Conservation (phyloP, 2,329 filamentous ascomycete genomes). For the Ascochyta pisi region DNA sequence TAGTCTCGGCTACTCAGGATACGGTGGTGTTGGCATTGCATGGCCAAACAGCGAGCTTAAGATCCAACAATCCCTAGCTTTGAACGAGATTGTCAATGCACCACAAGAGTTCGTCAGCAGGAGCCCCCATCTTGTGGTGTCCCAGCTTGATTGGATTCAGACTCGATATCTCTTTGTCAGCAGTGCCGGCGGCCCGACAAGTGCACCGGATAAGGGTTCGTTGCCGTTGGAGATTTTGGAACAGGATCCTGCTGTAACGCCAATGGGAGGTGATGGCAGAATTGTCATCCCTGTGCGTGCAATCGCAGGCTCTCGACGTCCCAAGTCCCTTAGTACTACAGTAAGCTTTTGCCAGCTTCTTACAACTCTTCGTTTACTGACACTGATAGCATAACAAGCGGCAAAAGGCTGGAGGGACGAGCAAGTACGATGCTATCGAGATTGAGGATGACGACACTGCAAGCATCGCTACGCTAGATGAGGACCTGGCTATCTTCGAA, state of each 20-base stretch:
- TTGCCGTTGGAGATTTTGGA: constrained; percentile 40
- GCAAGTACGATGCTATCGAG: constrained; percentile 47
- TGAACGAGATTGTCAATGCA: constrained; percentile 86
- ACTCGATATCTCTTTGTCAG: constrained; percentile 81
- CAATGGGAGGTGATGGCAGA: constrained; percentile 48
- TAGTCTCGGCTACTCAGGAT: constrained; percentile 60
- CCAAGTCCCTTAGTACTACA: constrained; percentile 26
- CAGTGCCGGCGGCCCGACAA: constrained; percentile 3
- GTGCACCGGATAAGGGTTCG: constrained; percentile 15
- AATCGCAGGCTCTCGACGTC: constrained; percentile 54
- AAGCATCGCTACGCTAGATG: constrained; percentile 59
- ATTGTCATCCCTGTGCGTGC: constrained; percentile 63
- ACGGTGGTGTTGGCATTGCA: constrained; percentile 8
- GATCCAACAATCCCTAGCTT: constrained; percentile 67
- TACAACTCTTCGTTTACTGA: constrained; percentile 13
- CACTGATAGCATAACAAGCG: constrained; percentile 30
- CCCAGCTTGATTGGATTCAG: constrained; percentile 84
- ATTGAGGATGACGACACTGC: constrained; percentile 50
- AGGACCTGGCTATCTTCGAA: constrained; percentile 56
- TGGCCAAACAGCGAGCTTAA: constrained; percentile 75
- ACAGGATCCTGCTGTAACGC: constrained; percentile 53
- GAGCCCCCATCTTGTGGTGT: constrained; percentile 72
- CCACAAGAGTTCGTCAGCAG: constrained; percentile 65
- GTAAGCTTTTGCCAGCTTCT: constrained; percentile 10
- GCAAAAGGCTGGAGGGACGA: constrained; percentile 37